Base-by-base conservation (phyloP, 2,329 filamentous ascomycete genomes). In the Tolypocladium nubicola region DNA sequence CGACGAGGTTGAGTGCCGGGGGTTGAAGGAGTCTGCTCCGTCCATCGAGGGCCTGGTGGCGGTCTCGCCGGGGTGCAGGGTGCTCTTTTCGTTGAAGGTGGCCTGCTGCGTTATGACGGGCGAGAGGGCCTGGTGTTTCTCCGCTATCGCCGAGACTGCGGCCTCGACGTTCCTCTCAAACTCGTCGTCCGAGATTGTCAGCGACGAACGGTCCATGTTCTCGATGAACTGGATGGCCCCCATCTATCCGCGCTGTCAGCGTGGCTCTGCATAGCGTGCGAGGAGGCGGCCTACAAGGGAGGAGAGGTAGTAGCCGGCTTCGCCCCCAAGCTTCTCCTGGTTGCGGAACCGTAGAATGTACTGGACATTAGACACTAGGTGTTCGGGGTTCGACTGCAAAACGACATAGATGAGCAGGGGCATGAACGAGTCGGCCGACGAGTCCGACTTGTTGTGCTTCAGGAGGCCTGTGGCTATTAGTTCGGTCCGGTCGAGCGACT, bases 261-360 rank as follows among this genome's bases (percentile, higher is more conserved):
- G 40, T 43, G 33, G 19, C n/a, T 40, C 10, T 5, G 49, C n/a
- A 16, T 9, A 39, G 30, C 39, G 21, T 14, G 38, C 55, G 39
- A 58, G 39, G 21, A 50, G 14, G 10, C 1, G 11, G 10, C 3
- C 11, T 33, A 91, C 88, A 64, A 99, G 75, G 9, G 94, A 97
- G 38, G 93, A 97, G 57, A 99, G 83, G 72, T 99, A 99, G 73
- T 99, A 99, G 14, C 94, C 94, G 16, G 94, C 93, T 76, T 99
- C 94, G n/a, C 94, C 94, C 30, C 89, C 89, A 1, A 99, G 84
- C 71, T 97, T 97, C 56, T 99, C 94, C 72, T 97, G 94, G 67
- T 97, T 97, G 55, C 94, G 85, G 76, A 99, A 99, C 52, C 95
- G 86, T 55, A 97, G 78, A 61, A 99, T 97, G 71, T 99, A 99